Evolutionary conservation across 116 monocot genomes (phyloP).

Genomic region (Dioscorea cayenensis): DNA sequence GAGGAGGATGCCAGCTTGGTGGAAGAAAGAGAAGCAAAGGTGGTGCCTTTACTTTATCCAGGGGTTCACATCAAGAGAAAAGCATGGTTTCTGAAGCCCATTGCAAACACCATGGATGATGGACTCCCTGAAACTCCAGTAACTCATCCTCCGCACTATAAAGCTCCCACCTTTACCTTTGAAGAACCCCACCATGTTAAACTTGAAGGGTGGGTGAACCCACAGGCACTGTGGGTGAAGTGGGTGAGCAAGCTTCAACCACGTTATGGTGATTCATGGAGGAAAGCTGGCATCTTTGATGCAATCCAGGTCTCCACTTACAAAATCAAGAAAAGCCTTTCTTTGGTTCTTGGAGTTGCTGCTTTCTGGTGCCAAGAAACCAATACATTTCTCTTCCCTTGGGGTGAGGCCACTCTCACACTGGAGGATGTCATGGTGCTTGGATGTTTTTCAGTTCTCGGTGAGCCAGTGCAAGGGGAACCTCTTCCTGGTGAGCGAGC

Average conservation of each 20-base stretch:
- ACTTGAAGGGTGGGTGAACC: conserved; percentile 1
- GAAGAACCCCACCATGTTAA: background rate
- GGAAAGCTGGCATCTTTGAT: conserved; percentile 34
- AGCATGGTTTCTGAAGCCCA: conserved; percentile 24
- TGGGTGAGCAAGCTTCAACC: conserved; percentile 39
- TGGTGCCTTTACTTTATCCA: conserved; percentile 12
- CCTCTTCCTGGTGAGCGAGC: conserved; percentile 16
- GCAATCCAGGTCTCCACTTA: conserved; percentile 29
- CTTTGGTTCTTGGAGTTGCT: conserved; percentile 8
- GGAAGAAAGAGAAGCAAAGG: conserved; percentile 21
- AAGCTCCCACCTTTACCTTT: background rate
- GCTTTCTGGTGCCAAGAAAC: conserved; percentile 41
- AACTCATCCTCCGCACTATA: background rate
- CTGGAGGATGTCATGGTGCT: conserved; percentile 45
- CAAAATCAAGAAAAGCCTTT: conserved; percentile 18
- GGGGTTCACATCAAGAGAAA: conserved; percentile 15
- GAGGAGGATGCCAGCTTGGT: conserved; percentile 1
- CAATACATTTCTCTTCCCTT: conserved; percentile 49
- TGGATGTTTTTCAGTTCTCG: conserved; percentile 34
- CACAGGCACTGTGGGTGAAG: conserved; percentile 21
- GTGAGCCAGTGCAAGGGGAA: conserved; percentile 23
- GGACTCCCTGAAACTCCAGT: background rate
- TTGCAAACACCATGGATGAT: background rate
- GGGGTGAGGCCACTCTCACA: conserved; percentile 46
- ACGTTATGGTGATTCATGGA: conserved; percentile 23